phyloP scores from a whole-genome alignment of 1,284 basidiomycete genomes.

The Somion occarium region DNA sequence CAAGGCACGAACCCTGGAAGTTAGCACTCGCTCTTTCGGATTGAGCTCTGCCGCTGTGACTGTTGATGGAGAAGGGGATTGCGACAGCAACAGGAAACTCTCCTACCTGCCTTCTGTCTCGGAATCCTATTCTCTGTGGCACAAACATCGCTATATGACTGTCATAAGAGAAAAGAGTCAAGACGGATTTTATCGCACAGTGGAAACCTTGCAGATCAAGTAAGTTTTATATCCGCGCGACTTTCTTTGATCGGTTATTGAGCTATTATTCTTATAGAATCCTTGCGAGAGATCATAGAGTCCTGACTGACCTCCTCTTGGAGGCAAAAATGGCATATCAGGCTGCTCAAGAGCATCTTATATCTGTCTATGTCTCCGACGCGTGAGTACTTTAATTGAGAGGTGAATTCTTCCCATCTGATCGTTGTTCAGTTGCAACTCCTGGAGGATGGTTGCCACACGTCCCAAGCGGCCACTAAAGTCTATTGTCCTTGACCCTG shows the following conservation, averaged over 20 bases:
- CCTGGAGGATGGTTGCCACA: conserved; percentile 52
- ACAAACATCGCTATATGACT: conserved; percentile 26
- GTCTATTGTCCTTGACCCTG: conserved; percentile 65
- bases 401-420: background rate
- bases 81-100: conserved; percentile 17
- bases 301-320: conserved; percentile 46
- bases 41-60: conserved; percentile 15
- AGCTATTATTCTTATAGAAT: conserved; percentile 36
- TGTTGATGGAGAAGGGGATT: conserved; percentile 16
- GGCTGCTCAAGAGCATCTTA: conserved; percentile 45
- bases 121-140: conserved; percentile 28
- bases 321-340: conserved; percentile 54
- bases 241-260: background rate
- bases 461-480: conserved; percentile 58
- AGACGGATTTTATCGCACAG: conserved; percentile 18
- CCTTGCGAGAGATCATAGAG: conserved; percentile 39
- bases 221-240: conserved; percentile 16
- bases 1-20: conserved; percentile 27
- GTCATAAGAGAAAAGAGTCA: conserved; percentile 22
- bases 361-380: conserved; percentile 54
- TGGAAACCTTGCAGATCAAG: conserved; percentile 25
- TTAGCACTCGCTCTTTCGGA: conserved; percentile 24
- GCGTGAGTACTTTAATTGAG: conserved; percentile 27
- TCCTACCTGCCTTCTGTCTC: conserved; percentile 26
- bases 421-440: conserved; percentile 22